A percentile compares a stretch with the other conserved stretches of the same genome.
Conservation (phyloP, 2,329 filamentous ascomycete genomes). For the Colletotrichum phormii region DNA sequence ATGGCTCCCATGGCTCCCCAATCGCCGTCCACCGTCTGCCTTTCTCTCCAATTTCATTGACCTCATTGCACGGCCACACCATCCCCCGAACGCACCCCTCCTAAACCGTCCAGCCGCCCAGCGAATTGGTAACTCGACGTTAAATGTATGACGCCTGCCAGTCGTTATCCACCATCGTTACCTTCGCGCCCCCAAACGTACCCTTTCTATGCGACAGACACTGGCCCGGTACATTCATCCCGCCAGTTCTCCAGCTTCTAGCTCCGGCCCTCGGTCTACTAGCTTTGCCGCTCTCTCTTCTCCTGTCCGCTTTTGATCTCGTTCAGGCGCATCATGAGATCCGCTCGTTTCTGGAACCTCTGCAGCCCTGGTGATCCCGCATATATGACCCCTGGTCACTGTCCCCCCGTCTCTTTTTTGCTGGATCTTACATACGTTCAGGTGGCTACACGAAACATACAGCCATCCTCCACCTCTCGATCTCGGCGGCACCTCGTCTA, state of each 20-base stretch:
- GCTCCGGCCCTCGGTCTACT: slow-evolving; percentile 35
- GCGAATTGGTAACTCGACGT: slow-evolving; percentile 36
- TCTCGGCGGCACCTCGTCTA: background rate
- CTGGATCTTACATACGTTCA: slow-evolving; percentile 3
- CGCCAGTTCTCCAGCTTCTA: slow-evolving; percentile 29
- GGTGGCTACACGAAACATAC: background rate
- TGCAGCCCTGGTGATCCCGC: slow-evolving; percentile 36
- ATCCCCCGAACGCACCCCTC: slow-evolving; percentile 30
- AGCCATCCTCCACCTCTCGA: background rate
- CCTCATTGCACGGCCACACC: slow-evolving; percentile 37
- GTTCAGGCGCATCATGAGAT: slow-evolving; percentile 37
- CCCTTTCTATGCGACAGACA: slow-evolving; percentile 5
- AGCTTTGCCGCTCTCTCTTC: slow-evolving; percentile 31
- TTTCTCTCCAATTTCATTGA: slow-evolving; percentile 32
- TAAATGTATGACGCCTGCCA: slow-evolving; percentile 38
- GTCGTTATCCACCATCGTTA: slow-evolving; percentile 21
- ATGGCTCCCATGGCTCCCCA: background rate
- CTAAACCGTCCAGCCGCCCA: slow-evolving; percentile 27
- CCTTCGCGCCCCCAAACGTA: slow-evolving; percentile 17
- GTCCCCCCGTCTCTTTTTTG: slow-evolving; percentile 16
- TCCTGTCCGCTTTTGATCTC: slow-evolving; percentile 35
- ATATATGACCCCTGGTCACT: slow-evolving; percentile 36
- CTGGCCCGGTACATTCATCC: slow-evolving; percentile 26
- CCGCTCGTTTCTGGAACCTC: slow-evolving; percentile 32
- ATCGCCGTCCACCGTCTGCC: background rate